These are phyloP conservation scores for Pichia rugopelliculosa DNA, from an alignment of 805 yeast species.

Conservation along the genomic window DNA sequence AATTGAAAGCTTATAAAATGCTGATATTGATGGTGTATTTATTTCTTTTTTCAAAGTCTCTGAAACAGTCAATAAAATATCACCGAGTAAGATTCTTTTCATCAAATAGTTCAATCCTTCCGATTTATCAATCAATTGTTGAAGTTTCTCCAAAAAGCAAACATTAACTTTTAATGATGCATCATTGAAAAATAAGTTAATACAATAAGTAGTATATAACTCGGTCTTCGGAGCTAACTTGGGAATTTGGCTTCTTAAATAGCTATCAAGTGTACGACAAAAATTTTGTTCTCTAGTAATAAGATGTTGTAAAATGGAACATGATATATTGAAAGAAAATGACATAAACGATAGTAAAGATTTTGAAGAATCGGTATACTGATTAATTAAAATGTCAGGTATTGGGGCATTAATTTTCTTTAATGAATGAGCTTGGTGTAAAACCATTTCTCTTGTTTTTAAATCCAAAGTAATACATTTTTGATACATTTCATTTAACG, in stretches of 20 bases:
- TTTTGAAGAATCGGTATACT: slow-evolving; percentile 2
- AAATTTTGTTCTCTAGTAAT: neutral
- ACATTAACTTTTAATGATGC: neutral
- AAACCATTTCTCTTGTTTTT: neutral
- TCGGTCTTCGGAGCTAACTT: neutral
- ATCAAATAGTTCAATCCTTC: neutral
- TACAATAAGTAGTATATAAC: neutral
- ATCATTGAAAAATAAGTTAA: slow-evolving; percentile 4
- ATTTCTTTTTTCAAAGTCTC: neutral
- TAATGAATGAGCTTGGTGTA: neutral
- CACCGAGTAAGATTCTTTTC: neutral
- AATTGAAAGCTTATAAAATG: slow-evolving; percentile 3
- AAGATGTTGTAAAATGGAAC: slow-evolving; percentile 1
- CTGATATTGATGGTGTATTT: neutral
- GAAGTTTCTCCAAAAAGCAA: neutral
- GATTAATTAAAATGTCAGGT: neutral
- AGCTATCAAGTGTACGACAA: neutral
- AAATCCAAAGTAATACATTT: neutral
- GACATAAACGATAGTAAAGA: neutral
- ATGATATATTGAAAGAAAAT: neutral
- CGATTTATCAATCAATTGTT: neutral
- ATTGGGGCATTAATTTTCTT: neutral
- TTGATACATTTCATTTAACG: neutral
- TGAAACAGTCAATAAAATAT: neutral
- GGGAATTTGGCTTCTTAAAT: neutral